Percentiles rank a stretch among this genome's conserved stretches.
Conservation (phyloP, 1,284 basidiomycete species). For the Cerrena zonata region DNA sequence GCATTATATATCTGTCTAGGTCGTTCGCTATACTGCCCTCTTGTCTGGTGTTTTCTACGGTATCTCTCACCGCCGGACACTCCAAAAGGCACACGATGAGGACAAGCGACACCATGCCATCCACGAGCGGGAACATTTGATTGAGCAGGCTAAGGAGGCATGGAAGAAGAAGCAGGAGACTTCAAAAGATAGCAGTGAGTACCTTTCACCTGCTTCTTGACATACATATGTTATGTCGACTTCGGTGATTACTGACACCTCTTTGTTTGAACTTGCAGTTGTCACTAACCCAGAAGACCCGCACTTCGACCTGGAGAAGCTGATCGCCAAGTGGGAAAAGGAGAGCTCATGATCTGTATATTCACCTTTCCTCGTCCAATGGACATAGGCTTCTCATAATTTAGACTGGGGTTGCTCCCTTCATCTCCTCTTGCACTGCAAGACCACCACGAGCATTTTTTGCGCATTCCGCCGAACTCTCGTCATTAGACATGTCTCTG, state of each 20-base stretch:
- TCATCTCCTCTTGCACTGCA: too few species aligned
- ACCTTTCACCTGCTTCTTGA: too few species aligned
- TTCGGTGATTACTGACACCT: background rate
- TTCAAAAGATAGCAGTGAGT: slow-evolving; percentile 49
- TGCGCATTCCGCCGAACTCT: background rate
- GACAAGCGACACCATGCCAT: slow-evolving; percentile 64
- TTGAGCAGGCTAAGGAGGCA: slow-evolving; percentile 85
- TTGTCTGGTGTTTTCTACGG: slow-evolving; percentile 87
- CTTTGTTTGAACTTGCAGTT: slow-evolving; percentile 61
- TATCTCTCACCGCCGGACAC: slow-evolving; percentile 83
- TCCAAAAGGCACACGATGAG: slow-evolving; percentile 78
- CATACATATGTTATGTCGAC: too few species aligned
- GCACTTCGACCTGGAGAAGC: slow-evolving; percentile 92
- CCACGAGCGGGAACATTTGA: slow-evolving; percentile 71
- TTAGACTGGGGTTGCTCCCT: background rate
- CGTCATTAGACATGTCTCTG: too few species aligned
- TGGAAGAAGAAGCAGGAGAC: slow-evolving; percentile 75
- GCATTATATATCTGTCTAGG: slow-evolving; percentile 43
- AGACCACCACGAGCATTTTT: too few species aligned
- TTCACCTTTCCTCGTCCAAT: background rate
- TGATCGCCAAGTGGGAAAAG: slow-evolving; percentile 73
- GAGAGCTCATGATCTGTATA: slow-evolving; percentile 38
- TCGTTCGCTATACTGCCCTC: slow-evolving; percentile 92
- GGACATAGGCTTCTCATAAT: background rate
- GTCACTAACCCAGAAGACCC: slow-evolving; percentile 92